phyloP scores from a whole-genome alignment of 495 filamentous ascomycete genomes.

The Penicillium antarcticum region DNA sequence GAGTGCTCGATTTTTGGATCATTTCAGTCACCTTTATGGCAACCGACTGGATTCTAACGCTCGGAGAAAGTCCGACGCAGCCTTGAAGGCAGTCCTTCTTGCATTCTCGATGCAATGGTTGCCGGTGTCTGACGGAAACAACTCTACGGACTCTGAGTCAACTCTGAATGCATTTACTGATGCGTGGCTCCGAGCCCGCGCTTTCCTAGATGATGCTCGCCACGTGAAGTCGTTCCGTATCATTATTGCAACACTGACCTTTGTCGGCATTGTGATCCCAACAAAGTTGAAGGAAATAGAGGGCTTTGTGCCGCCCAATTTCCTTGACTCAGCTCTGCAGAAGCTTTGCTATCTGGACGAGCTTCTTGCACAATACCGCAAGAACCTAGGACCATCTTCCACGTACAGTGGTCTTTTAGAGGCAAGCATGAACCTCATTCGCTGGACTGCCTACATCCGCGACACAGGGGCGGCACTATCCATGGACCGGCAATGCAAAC shows the following conservation, averaged over 20 bases:
- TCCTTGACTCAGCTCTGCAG: slow-evolving; percentile 8
- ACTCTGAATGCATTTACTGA: slow-evolving; percentile 10
- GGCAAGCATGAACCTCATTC: slow-evolving; percentile 20
- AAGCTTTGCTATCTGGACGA: slow-evolving; percentile 11
- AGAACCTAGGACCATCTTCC: slow-evolving; percentile 16
- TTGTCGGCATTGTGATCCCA: slow-evolving; percentile 20
- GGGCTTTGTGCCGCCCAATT: neutral
- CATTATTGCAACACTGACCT: slow-evolving; percentile 16
- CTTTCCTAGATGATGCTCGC: slow-evolving; percentile 1
- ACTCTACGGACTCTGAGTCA: neutral
- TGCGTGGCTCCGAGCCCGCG: slow-evolving; percentile 13
- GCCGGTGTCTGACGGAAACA: neutral
- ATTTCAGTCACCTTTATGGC: slow-evolving; percentile 25
- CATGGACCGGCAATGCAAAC: slow-evolving; percentile 8
- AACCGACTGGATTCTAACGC: slow-evolving; percentile 12
- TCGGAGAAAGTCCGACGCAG: slow-evolving; percentile 12
- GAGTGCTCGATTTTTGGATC: slow-evolving; percentile 22
- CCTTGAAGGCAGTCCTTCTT: slow-evolving; percentile 15
- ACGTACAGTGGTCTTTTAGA: slow-evolving; percentile 15
- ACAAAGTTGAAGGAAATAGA: neutral
- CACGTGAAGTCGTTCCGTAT: slow-evolving; percentile 15
- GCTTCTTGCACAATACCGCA: slow-evolving; percentile 15
- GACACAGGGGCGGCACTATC: slow-evolving; percentile 22
- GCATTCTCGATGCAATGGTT: slow-evolving; percentile 27
- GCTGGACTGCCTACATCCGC: slow-evolving; percentile 22